Evolutionary conservation across 495 filamentous ascomycete genomes (phyloP), one percentile per base, ranked within the genome.

Genomic region (Penicillium chermesinum): DNA sequence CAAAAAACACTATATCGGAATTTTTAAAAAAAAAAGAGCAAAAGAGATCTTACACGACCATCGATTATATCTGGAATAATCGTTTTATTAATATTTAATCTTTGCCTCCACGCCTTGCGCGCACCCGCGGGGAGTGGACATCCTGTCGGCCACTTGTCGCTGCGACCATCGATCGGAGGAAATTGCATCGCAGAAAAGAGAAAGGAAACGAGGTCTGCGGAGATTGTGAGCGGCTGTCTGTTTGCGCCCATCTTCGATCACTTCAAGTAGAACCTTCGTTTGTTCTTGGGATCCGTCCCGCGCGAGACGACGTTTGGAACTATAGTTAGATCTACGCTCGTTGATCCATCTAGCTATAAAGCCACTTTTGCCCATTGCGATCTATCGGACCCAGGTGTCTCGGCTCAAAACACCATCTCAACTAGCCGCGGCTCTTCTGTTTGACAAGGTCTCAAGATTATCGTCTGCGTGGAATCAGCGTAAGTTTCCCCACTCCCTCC

Each of bases 401-500:
- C 67, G 64, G 67, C 61, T 65, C 59, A 64, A 49, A 48, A 41
- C 34, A 47, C 15, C 22, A 17, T 46, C 44, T 20, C 8, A 16
- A 20, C 38, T 47, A 48, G 38, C n/a, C 30, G 14, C 25, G 10
- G 25, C 4, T 10, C 25, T 43, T 57, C 54, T 53, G 54, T 53
- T 55, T 58, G 55, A 48, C 43, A 58, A 44, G 55, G 55, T 58
- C 42, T 58, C 48, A 52, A 52, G 52, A 49, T 54, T 52, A 58
- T 65, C 59, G 62, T 69, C 63, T 57, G 64, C 62, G 37, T 38
- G 46, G 53, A 47, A 20, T 19, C 37, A 50, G 49, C 7, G 12
- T 30, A 2, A 39, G 20, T 19, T 18, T 46, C 41, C 34, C 37
- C 42, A 48, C 47, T 48, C 27, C 15, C 6, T 38, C 27, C 45